Conservation (phyloP, 257 asterid genomes). For the Solanum sitiens region DNA sequence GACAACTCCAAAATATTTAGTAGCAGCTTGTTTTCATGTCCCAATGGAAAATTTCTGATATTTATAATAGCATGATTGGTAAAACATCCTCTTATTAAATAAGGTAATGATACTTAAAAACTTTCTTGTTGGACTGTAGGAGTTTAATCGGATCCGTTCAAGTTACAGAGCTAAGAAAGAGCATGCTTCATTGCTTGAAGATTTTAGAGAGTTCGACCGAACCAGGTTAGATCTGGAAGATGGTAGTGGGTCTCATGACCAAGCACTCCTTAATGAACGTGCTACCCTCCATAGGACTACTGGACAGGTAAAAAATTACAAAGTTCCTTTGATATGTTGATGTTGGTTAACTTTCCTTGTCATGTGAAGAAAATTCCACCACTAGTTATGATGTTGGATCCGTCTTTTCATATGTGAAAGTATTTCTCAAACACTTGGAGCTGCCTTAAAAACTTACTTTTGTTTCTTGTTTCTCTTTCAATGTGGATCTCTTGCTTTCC, state of each 20-base stretch:
- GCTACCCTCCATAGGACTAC: slow-evolving; percentile 66
- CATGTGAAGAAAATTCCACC: not conserved
- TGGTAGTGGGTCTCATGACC: slow-evolving; percentile 77
- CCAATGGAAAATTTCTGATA: not conserved
- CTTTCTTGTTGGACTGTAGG: slow-evolving; percentile 32
- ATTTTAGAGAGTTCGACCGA: slow-evolving; percentile 94
- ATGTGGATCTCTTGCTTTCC: not conserved
- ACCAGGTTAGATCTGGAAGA: slow-evolving; percentile 93
- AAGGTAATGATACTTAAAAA: not conserved
- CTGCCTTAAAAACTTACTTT: not conserved
- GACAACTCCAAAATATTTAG: not conserved
- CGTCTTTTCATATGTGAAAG: not conserved
- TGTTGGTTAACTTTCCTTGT: not conserved
- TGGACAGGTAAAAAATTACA: slow-evolving; percentile 57
- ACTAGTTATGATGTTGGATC: not conserved
- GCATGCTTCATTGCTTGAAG: slow-evolving; percentile 93
- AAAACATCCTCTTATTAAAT: not conserved
- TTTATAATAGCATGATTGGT: not conserved
- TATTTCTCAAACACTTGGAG: not conserved
- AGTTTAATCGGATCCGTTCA: slow-evolving; percentile 78
- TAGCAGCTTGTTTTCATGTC: not conserved
- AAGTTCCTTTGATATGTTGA: not conserved
- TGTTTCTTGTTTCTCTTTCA: not conserved
- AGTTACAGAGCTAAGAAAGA: slow-evolving; percentile 90
- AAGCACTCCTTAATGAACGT: slow-evolving; percentile 79